Evolutionary conservation across 179 eudicot species (phyloP), one percentile per base, ranked within the genome.

Genomic region (Nepenthes alata): DNA sequence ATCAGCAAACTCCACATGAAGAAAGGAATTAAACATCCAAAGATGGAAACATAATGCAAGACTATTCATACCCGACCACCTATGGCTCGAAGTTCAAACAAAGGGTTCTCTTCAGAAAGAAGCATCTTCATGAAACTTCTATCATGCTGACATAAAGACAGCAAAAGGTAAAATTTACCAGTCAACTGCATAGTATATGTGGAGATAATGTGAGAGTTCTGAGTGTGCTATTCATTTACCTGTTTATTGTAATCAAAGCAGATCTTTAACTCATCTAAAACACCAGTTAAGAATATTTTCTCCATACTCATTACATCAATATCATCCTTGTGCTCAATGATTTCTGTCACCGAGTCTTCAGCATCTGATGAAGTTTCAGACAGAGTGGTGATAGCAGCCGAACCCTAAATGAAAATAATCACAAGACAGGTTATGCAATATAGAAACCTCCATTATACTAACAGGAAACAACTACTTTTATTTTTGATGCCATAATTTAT

Each of bases 1-100:
- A 38, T 47, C 47, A 53, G 47, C 61, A 58, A 63, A 50, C 67
- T 54, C 59, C 50, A 35, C 47, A 69, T 59, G 60, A 47, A 37
- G 10, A 56, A 57, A 60, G 48, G 16, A 38, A 53, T 1, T 35
- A 51, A 25, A 44, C 6, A 66, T 44, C 37, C 41, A 55, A 0
- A 48, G 63, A 60, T n/a, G 15, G 49, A 66, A 54, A 51, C 2
- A 59, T n/a, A 63, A 35, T 62, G 25, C 35, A 60, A 50, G 11
- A 45, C 35, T 11, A 56, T 65, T 15, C 68, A 35, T 79, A 87
- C 99, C 90, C 79, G 94, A 65, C 97, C 97, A 71, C 99, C 99
- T 61, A 79, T 87, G 57, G 99, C 99, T 69, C 99, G 95, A 68
- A 94, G 74, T 74, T 94, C 99, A 76, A 94, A 83, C 73, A 94